Conservation (phyloP, 331 rosid species). For the Spiraea crenata region DNA sequence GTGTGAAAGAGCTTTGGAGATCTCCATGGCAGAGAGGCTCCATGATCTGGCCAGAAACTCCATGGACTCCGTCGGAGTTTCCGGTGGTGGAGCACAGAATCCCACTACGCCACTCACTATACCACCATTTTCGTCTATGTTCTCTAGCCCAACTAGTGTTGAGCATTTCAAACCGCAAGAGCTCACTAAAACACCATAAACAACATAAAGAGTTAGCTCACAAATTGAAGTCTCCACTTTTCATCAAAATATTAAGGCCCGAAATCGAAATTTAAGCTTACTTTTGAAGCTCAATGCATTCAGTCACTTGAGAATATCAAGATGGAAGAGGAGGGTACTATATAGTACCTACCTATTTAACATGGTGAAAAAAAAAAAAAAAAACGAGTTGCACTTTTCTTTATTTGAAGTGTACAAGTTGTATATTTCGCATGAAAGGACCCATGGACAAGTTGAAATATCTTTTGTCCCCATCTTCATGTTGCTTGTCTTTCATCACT, state of each 20-base stretch:
- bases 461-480: conserved; percentile 41
- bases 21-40: conserved; percentile 89
- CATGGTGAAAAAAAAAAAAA: conserved; percentile 8
- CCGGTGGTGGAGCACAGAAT: conserved; percentile 51
- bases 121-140: conserved; percentile 71
- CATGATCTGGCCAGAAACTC: conserved; percentile 96
- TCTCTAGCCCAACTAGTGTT: conserved; percentile 39
- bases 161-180: conserved; percentile 50
- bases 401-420: conserved; percentile 22
- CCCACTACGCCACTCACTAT: conserved; percentile 36
- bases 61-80: conserved; percentile 93
- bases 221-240: too few species aligned
- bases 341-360: conserved; percentile 43
- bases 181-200: conserved; percentile 48
- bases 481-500: conserved; percentile 57
- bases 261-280: conserved; percentile 14
- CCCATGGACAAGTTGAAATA: conserved; percentile 48
- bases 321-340: conserved; percentile 32
- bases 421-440: conserved; percentile 28
- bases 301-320: conserved; percentile 18
- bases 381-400: conserved; percentile 23
- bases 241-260: too few species aligned
- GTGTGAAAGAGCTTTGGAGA: conserved; percentile 73
- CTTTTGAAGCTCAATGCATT: conserved; percentile 34
- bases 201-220: conserved; percentile 16